Conservation (phyloP, 2,329 filamentous ascomycete genomes). For the Alternaria infectoria region DNA sequence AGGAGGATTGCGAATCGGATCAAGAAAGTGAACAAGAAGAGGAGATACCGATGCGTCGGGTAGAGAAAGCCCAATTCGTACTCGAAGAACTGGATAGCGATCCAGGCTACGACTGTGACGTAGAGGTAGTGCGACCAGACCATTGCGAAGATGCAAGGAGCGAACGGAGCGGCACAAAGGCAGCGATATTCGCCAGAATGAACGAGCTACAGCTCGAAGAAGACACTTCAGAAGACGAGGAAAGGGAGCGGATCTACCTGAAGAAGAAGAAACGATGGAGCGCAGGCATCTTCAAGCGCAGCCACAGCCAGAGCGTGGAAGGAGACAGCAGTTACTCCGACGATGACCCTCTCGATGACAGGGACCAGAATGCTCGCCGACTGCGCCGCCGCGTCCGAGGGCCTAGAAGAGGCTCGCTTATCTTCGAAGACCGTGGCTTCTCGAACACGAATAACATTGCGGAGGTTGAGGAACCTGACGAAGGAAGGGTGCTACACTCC, state of each 20-base stretch:
- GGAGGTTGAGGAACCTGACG: conserved; percentile 49
- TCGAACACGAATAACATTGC: conserved; percentile 44
- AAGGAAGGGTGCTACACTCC: conserved; percentile 35
- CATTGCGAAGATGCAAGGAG: conserved; percentile 53
- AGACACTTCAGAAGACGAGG: conserved; percentile 43
- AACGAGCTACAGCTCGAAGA: conserved; percentile 44
- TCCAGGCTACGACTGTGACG: conserved; percentile 49
- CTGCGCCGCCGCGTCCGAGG: conserved; percentile 52
- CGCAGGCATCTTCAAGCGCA: conserved; percentile 53
- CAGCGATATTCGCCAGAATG: conserved; percentile 43
- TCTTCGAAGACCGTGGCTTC: conserved; percentile 50
- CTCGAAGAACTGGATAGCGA: conserved; percentile 53
- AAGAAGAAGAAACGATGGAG: conserved; percentile 53
- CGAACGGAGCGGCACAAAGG: conserved; percentile 36
- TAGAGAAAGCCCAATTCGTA: conserved; percentile 45
- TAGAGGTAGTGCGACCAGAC: conserved; percentile 54
- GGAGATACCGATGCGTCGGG: conserved; percentile 27
- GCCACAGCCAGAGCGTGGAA: conserved; percentile 54
- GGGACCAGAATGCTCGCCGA: conserved; percentile 48
- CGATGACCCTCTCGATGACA: conserved; percentile 50
- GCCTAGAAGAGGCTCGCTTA: conserved; percentile 41
- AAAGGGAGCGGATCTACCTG: conserved; percentile 31
- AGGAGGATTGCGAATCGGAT: conserved; percentile 31
- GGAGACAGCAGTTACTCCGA: conserved; percentile 53
- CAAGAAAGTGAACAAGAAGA: conserved; percentile 37